Evolutionary conservation across 305 asterid species (phyloP).

Genomic region (Fraxinus velutina): DNA sequence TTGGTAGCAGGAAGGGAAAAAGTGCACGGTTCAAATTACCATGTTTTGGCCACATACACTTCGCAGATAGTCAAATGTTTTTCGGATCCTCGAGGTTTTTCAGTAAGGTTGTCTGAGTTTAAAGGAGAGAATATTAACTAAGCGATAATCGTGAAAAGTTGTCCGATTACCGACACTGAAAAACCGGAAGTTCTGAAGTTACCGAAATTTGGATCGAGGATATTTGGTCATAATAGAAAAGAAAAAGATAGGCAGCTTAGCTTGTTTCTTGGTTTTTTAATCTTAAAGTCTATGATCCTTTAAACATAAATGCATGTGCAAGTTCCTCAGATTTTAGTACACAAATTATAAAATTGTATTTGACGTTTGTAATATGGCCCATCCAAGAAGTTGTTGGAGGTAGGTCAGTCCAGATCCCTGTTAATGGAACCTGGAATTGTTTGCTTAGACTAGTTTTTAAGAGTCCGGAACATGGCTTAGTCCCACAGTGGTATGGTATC

Average conservation of each 20-base stretch:
- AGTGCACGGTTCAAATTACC: not conserved
- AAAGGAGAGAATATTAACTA: not conserved
- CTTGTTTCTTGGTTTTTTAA: conserved; percentile 16
- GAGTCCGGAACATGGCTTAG: conserved; percentile 5
- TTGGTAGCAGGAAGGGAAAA: too few species aligned
- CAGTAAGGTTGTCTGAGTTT: conserved; percentile 7
- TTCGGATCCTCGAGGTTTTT: not conserved
- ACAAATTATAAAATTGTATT: conserved; percentile 13
- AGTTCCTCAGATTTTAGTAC: conserved; percentile 32
- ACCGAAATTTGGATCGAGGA: not conserved
- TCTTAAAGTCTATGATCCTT: conserved; percentile 12
- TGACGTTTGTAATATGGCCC: conserved; percentile 33
- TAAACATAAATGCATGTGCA: conserved; percentile 38
- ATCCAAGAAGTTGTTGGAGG: conserved; percentile 34
- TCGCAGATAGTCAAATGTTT: not conserved
- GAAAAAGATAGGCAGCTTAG: not conserved
- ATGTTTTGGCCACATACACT: not conserved
- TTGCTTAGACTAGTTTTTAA: conserved; percentile 7
- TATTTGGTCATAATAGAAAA: not conserved
- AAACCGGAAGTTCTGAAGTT: not conserved
- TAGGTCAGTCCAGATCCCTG: conserved; percentile 42
- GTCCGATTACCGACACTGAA: not conserved
- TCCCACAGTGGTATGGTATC: not conserved
- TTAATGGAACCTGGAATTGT: conserved; percentile 28
- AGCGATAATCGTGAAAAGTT: not conserved